Evolutionary conservation across 768 basidiomycete species (phyloP).

Genomic region (Baorangia bicolor): DNA sequence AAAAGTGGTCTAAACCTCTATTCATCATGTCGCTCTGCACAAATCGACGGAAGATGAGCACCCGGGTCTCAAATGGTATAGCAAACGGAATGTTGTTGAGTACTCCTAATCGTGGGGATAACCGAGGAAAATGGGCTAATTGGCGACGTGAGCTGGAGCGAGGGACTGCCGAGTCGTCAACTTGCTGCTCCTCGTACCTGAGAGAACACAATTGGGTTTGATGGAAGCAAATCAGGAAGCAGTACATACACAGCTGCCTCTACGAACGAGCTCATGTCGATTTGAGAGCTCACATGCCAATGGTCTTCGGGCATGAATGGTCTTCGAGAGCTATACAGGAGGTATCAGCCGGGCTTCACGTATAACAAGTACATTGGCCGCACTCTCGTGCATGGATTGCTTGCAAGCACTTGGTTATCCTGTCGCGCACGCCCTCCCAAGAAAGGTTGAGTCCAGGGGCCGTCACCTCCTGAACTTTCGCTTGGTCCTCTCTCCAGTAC

Average conservation of each 20-base stretch:
- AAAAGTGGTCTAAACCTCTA: conserved; percentile 17
- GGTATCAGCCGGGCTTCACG: conserved; percentile 1
- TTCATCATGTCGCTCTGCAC: conserved; percentile 58
- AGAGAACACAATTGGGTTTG: background rate
- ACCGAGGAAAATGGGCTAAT: conserved; percentile 57
- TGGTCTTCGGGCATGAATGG: conserved; percentile 81
- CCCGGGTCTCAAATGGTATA: conserved; percentile 90
- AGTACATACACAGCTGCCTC: conserved; percentile 78
- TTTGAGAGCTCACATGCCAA: conserved; percentile 70
- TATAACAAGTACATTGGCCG: conserved; percentile 28
- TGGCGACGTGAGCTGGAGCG: conserved; percentile 61
- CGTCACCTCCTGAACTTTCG: conserved; percentile 39
- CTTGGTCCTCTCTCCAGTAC: conserved; percentile 56
- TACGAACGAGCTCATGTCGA: conserved; percentile 71
- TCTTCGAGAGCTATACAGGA: conserved; percentile 63
- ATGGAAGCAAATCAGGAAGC: background rate
- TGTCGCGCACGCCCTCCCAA: conserved; percentile 73
- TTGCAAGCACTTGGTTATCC: conserved; percentile 74
- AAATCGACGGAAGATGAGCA: conserved; percentile 85
- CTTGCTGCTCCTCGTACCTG: conserved; percentile 67
- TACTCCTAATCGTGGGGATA: conserved; percentile 75
- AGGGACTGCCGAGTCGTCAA: conserved; percentile 28
- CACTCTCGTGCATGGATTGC: conserved; percentile 89
- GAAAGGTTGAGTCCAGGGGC: conserved; percentile 40
- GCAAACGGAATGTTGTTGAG: conserved; percentile 96